phyloP scores from a whole-genome alignment of 306 rosid genomes.

The Pyrus betulifolia region DNA sequence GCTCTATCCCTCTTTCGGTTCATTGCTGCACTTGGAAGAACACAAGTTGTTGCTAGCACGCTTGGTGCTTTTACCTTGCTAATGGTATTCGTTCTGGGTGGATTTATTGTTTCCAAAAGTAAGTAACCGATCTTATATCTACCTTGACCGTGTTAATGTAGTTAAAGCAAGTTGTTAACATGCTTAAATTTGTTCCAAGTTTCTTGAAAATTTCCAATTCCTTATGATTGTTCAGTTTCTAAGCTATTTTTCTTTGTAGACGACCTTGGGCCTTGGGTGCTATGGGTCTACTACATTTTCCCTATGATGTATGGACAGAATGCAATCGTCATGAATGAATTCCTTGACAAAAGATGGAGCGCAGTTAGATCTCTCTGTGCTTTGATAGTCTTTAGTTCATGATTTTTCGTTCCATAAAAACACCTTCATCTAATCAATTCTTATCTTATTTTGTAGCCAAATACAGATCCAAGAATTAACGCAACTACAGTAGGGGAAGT shows the following conservation, averaged over 20 bases:
- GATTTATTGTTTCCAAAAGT: slow-evolving; percentile 79
- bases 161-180: not conserved
- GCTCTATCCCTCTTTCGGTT: slow-evolving; percentile 69
- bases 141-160: not conserved
- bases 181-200: not conserved
- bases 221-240: not conserved
- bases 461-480: slow-evolving; percentile 30
- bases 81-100: slow-evolving; percentile 72
- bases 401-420: too few species aligned
- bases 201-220: not conserved
- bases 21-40: slow-evolving; percentile 81
- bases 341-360: slow-evolving; percentile 83
- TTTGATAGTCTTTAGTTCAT: not conserved
- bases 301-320: slow-evolving; percentile 95
- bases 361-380: slow-evolving; percentile 33
- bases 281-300: slow-evolving; percentile 74
- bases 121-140: not conserved
- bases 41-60: slow-evolving; percentile 50
- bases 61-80: slow-evolving; percentile 58
- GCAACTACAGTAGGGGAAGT: slow-evolving; percentile 56
- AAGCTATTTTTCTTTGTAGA: slow-evolving; percentile 23
- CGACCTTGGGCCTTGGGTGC: slow-evolving; percentile 65
- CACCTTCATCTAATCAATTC: not conserved
- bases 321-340: slow-evolving; percentile 75
- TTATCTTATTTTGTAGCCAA: slow-evolving; percentile 33